These are phyloP conservation scores for Odonthalia washingtoniensis DNA, from an alignment of 31 red algal species.

Conservation along the genomic window DNA sequence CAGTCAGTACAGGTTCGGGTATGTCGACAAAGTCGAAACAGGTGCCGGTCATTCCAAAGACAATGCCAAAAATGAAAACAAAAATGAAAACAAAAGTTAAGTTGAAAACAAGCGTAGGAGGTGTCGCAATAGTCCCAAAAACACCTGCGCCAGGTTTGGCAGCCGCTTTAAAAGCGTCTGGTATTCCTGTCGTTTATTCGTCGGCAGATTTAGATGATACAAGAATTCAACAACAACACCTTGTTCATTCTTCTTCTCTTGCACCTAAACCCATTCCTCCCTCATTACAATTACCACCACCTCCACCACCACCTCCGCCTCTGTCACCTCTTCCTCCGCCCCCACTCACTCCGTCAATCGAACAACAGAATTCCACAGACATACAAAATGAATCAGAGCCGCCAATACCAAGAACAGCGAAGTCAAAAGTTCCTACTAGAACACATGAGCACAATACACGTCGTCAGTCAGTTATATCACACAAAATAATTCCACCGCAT, in stretches of 20 bases:
- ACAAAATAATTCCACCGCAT: neutral
- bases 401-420: no score
- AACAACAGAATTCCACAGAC: no score
- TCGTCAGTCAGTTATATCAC: neutral
- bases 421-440: neutral
- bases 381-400: no score
- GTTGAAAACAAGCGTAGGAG: neutral
- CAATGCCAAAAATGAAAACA: neutral
- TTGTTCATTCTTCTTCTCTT: no score
- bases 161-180: neutral
- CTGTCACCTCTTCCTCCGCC: neutral
- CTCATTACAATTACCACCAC: no score
- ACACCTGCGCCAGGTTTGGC: neutral
- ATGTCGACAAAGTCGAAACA: no score
- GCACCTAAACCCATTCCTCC: no score
- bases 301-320: conserved; percentile 5
- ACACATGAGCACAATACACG: neutral
- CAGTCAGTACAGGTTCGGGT: no score
- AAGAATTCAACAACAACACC: no score
- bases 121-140: neutral
- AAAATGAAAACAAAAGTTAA: neutral
- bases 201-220: no score
- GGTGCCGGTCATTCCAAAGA: no score
- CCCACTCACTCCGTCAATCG: neutral
- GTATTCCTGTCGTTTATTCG: neutral